Conservation (phyloP, 768 basidiomycete species). For the Termitomyces heimii region DNA sequence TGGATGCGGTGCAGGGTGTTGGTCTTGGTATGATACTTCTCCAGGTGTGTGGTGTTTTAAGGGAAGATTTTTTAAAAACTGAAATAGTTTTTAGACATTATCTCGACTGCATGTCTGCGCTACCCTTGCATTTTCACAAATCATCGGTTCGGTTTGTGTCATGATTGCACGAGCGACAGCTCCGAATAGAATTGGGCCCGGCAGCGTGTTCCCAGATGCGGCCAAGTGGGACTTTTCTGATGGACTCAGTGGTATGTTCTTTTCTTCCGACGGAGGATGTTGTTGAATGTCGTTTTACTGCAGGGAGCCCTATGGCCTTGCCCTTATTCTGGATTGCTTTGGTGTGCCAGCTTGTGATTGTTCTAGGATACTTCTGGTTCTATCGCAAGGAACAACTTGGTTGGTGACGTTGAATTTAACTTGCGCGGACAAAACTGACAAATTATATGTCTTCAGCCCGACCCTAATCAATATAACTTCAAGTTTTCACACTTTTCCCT, state of each 20-base stretch:
- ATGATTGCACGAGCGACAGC: constrained; percentile 92
- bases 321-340: constrained; percentile 88
- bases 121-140: constrained; percentile 84
- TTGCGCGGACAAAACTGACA: background rate
- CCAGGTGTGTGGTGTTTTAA: constrained; percentile 40
- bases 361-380: constrained; percentile 94
- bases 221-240: constrained; percentile 85
- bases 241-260: constrained; percentile 47
- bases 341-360: constrained; percentile 75
- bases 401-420: constrained; percentile 30
- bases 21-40: constrained; percentile 89
- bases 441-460: constrained; percentile 22
- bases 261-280: background rate
- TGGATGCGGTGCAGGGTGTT: constrained; percentile 92
- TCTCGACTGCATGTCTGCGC: constrained; percentile 94
- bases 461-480: constrained; percentile 22
- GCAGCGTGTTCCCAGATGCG: constrained; percentile 86
- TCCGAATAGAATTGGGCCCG: constrained; percentile 85
- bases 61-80: constrained; percentile 13
- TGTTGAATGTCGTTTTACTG: background rate
- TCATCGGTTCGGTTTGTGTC: constrained; percentile 86
- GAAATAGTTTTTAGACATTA: constrained; percentile 49
- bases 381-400: constrained; percentile 92
- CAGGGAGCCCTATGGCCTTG: constrained; percentile 74
- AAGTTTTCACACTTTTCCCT: constrained; percentile 5